These are phyloP conservation scores for Ascochyta rabiei DNA, from an alignment of 2,329 filamentous ascomycete genomes.

Conservation along the genomic window DNA sequence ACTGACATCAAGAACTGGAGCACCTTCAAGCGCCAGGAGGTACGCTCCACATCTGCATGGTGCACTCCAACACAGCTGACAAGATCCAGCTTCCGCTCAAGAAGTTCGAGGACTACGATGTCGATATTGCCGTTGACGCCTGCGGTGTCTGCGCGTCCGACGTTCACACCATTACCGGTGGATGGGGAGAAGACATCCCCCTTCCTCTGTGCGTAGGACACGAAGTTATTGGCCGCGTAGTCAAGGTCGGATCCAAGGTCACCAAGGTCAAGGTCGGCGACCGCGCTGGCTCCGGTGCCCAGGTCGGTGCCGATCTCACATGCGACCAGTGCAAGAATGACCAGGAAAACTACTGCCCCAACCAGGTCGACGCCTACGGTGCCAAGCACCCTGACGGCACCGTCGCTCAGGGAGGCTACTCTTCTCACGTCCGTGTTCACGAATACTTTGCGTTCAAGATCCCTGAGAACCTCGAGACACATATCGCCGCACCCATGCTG, in stretches of 20 bases:
- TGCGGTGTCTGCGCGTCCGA: slow-evolving; percentile 57
- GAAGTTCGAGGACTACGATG: slow-evolving; percentile 83
- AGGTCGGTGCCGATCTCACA: slow-evolving; percentile 57
- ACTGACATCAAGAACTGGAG: slow-evolving; percentile 66
- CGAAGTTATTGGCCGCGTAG: slow-evolving; percentile 59
- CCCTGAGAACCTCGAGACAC: slow-evolving; percentile 68
- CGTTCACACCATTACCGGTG: slow-evolving; percentile 58
- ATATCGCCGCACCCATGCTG: slow-evolving; percentile 76
- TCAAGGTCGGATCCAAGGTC: slow-evolving; percentile 58
- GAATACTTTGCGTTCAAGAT: slow-evolving; percentile 80
- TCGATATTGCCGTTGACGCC: slow-evolving; percentile 83
- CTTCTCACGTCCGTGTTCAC: slow-evolving; percentile 72
- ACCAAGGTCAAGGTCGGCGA: slow-evolving; percentile 55
- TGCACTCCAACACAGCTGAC: slow-evolving; percentile 16
- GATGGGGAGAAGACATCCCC: slow-evolving; percentile 68
- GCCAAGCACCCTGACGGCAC: slow-evolving; percentile 63
- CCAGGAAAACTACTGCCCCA: slow-evolving; percentile 61
- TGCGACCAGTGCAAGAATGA: slow-evolving; percentile 59
- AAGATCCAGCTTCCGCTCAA: slow-evolving; percentile 72
- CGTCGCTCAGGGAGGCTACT: slow-evolving; percentile 69
- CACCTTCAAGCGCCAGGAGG: slow-evolving; percentile 63
- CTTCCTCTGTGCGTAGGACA: slow-evolving; percentile 71
- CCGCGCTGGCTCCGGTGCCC: slow-evolving; percentile 58
- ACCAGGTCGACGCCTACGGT: slow-evolving; percentile 57
- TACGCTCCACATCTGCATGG: slow-evolving; percentile 34